Base-by-base conservation (phyloP, 1,284 basidiomycete genomes). In the Austroboletus niveus region DNA sequence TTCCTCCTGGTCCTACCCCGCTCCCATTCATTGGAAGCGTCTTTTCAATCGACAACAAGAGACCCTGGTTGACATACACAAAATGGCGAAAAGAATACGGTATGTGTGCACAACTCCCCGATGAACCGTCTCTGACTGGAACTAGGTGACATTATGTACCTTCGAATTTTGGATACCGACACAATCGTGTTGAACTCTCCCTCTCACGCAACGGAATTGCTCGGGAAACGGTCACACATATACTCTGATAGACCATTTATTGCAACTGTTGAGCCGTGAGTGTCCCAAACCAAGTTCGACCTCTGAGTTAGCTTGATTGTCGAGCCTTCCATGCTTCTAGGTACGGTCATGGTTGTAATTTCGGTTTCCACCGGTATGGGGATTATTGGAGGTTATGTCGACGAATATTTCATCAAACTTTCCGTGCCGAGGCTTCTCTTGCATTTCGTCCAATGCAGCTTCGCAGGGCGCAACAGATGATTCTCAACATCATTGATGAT, bases 191-290 rank as follows among this genome's bases (percentile, higher is more conserved):
- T 60, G 45, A 57, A 57, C 34, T 51, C 53, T 1, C 11, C 3
- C 15, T 29, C 49, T 2, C 44, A 12, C 0, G 52, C 48, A 0
- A 30, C 10, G 1, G 57, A 56, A 4, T 3, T 61, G 8, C 50
- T 61, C 0, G 57, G 42, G n/a, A 60, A 61, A 32, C 51, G 60
- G 39, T 59, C 59, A 4, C 45, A 39, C 3, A 54, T 54, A 30
- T 57, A 57, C 22, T 41, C 24, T 27, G 39, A 41, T 11, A 11
- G 54, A 8, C 59, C 60, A 0, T 50, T 49, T 12, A 15, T 57
- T 6, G 42, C 51, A 7, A 60, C 54, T 5, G 2, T 42, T 10
- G 42, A 30, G 3, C 52, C 45, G 55, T 58, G 24, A 42, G 55
- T 47, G 15, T 39, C 8, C n/a, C 8, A 54, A n/a, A 17, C n/a